phyloP scores from a whole-genome alignment of 495 filamentous ascomycete species.

The Trichoderma erinaceum region DNA sequence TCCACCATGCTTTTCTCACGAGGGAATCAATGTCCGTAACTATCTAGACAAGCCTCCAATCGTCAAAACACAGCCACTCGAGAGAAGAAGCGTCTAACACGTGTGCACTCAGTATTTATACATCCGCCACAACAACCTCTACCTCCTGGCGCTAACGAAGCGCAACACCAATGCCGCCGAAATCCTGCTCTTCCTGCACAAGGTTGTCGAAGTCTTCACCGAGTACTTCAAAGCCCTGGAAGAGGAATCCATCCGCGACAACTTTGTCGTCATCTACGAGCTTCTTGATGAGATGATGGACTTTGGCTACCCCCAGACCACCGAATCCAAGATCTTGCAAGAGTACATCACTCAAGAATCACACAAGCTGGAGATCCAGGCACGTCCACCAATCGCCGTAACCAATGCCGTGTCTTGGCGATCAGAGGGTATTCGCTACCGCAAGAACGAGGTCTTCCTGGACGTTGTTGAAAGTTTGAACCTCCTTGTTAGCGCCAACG shows the following conservation, averaged over 20 bases:
- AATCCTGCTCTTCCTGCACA: constrained; percentile 96
- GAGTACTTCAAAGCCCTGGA: constrained; percentile 99
- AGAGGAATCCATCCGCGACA: constrained; percentile 98
- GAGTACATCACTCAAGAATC: constrained; percentile 99
- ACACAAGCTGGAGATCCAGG: constrained; percentile 96
- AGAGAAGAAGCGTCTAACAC: constrained; percentile 16
- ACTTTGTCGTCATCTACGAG: constrained; percentile 99
- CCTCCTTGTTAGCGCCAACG: constrained; percentile 87
- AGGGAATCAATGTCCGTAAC: constrained; percentile 85
- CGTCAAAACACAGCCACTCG: background rate
- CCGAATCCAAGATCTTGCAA: constrained; percentile 97
- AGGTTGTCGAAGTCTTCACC: constrained; percentile 97
- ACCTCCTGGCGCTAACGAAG: constrained; percentile 96
- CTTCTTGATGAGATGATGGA: constrained; percentile 99
- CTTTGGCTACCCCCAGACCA: constrained; percentile 98
- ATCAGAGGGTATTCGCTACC: constrained; percentile 95
- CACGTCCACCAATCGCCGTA: constrained; percentile 97
- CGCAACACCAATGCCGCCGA: constrained; percentile 98
- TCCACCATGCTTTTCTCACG: constrained; percentile 95
- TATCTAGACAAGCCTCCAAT: constrained; percentile 2
- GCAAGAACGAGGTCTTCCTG: constrained; percentile 99
- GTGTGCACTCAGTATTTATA: constrained; percentile 75
- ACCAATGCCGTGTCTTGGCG: constrained; percentile 98
- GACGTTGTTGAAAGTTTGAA: constrained; percentile 97
- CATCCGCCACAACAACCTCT: constrained; percentile 99